phyloP scores from a whole-genome alignment of 768 basidiomycete genomes.

The Cystobasidium onofrii region DNA sequence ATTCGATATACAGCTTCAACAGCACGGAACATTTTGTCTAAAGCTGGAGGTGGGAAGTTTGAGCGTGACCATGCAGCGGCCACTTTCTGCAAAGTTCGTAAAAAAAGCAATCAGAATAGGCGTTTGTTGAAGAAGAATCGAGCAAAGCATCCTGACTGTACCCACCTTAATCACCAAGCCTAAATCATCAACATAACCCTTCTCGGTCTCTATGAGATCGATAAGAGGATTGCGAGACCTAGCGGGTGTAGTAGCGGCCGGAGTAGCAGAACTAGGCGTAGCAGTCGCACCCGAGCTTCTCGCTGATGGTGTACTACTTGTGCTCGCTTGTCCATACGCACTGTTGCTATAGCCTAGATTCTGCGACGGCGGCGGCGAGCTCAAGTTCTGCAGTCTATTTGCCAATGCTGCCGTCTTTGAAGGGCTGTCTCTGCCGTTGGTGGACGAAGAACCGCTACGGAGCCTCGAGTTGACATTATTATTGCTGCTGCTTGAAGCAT shows the following conservation, averaged over 20 bases:
- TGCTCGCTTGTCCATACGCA: neutral
- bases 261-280: neutral
- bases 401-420: neutral
- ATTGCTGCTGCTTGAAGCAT: neutral
- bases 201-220: conserved; percentile 92
- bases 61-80: conserved; percentile 95
- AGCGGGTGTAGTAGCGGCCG: neutral
- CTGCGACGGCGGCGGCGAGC: neutral
- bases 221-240: conserved; percentile 59
- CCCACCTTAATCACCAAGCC: conserved; percentile 82
- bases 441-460: neutral
- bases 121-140: neutral
- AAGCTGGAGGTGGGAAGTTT: conserved; percentile 82
- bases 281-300: neutral
- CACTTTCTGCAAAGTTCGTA: conserved; percentile 60
- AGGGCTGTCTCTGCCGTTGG: neutral
- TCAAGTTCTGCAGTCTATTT: neutral
- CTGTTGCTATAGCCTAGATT: neutral
- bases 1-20: conserved; percentile 88
- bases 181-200: conserved; percentile 78
- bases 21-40: conserved; percentile 89
- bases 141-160: conserved; percentile 20
- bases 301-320: neutral
- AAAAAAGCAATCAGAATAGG: neutral
- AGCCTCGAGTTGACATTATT: neutral